Evolutionary conservation across 805 yeast genomes (phyloP).

Genomic region (Scheffersomyces stipitis): DNA sequence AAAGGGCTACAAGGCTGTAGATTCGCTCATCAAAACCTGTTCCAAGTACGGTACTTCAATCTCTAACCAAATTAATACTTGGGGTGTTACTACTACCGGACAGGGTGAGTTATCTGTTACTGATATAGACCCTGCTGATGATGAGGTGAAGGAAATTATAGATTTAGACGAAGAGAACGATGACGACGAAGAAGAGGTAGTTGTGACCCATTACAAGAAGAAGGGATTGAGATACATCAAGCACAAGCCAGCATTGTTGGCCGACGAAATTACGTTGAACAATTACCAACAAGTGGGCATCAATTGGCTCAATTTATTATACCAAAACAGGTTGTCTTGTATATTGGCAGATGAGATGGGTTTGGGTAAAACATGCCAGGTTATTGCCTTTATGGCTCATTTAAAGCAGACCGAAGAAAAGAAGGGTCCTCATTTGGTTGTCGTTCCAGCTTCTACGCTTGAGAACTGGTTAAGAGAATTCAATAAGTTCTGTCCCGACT

Average conservation of each 20-base stretch:
- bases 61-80: conserved; percentile 66
- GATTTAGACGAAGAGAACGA: conserved; percentile 24
- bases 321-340: conserved; percentile 78
- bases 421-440: conserved; percentile 84
- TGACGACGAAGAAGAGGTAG: conserved; percentile 28
- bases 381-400: conserved; percentile 86
- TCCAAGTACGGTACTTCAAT: conserved; percentile 72
- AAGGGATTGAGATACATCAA: conserved; percentile 49
- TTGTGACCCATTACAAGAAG: conserved; percentile 19
- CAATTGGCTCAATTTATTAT: conserved; percentile 85
- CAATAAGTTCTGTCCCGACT: conserved; percentile 77
- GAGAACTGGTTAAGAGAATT: conserved; percentile 98
- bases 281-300: conserved; percentile 96
- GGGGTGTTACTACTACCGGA: conserved; percentile 86
- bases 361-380: conserved; percentile 94
- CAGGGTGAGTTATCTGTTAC: conserved; percentile 67
- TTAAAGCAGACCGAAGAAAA: conserved; percentile 60
- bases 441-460: conserved; percentile 94
- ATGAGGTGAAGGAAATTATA: conserved; percentile 13
- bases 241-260: conserved; percentile 68
- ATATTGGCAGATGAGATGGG: conserved; percentile 99
- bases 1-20: conserved; percentile 91
- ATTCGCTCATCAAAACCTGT: conserved; percentile 83
- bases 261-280: conserved; percentile 67
- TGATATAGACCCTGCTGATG: conserved; percentile 42